A percentile compares a stretch with the other conserved stretches of the same genome.
These are phyloP conservation scores for Hypoxylon sp. DNA, from an alignment of 2,329 filamentous ascomycete genomes.

Conservation along the genomic window DNA sequence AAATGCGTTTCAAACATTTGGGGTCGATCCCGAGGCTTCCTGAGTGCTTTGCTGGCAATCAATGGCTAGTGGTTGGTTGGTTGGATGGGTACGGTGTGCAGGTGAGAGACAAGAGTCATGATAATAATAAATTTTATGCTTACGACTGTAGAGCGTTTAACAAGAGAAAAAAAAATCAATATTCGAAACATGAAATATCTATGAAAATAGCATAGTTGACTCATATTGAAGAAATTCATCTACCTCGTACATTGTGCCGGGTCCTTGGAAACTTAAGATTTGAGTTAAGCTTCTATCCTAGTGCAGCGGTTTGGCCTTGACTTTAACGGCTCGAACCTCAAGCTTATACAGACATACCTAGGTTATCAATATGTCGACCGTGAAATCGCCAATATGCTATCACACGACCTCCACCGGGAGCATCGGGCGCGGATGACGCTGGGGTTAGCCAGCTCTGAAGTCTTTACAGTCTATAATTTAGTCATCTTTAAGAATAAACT, in stretches of 20 bases:
- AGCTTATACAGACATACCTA: too few species aligned
- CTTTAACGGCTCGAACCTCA: conserved; percentile 32
- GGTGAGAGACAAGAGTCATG: conserved; percentile 16
- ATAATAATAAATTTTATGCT: conserved; percentile 22
- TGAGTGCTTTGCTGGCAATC: conserved; percentile 14
- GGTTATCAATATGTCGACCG: too few species aligned
- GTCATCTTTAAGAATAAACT: conserved; percentile 21
- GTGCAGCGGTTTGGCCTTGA: conserved; percentile 2
- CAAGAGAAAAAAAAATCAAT: background rate
- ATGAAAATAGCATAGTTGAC: background rate
- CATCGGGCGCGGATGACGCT: conserved; percentile 6
- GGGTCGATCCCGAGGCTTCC: conserved; percentile 39
- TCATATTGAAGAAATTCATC: conserved; percentile 1
- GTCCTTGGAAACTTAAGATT: conserved; percentile 16
- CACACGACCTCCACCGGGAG: conserved; percentile 24
- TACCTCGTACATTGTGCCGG: conserved; percentile 13
- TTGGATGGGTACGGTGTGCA: conserved; percentile 31
- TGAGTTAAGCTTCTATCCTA: conserved; percentile 39
- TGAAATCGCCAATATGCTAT: conserved; percentile 14
- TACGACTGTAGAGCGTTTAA: conserved; percentile 22
- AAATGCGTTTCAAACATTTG: conserved; percentile 33
- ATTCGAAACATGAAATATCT: background rate
- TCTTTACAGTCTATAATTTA: conserved; percentile 23
- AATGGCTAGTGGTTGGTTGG: conserved; percentile 32
- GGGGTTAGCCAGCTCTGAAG: conserved; percentile 12